Evolutionary conservation across 2,329 filamentous ascomycete genomes (phyloP).

Genomic region (Ophiostoma sp.): DNA sequence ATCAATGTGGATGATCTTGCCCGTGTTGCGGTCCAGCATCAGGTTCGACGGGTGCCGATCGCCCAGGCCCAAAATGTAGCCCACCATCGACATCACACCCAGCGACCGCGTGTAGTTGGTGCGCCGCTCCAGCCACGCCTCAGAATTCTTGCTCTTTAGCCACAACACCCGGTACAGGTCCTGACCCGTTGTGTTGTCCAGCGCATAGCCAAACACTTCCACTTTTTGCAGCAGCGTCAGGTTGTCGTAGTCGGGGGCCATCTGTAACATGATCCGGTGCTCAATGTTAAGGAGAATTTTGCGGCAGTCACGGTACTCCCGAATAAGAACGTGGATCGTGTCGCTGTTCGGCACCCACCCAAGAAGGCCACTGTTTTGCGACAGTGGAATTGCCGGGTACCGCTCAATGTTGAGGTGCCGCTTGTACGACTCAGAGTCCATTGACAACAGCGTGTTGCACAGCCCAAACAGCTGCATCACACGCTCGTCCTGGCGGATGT

Average conservation of each 20-base stretch:
- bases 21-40: constrained; percentile 92
- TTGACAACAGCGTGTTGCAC: constrained; percentile 88
- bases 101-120: constrained; percentile 98
- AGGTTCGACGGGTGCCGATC: constrained; percentile 97
- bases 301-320: constrained; percentile 92
- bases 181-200: constrained; percentile 98
- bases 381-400: constrained; percentile 94
- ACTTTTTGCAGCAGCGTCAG: constrained; percentile 99
- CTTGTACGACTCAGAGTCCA: constrained; percentile 95
- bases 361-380: constrained; percentile 89
- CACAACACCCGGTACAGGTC: constrained; percentile 96
- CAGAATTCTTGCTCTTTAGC: constrained; percentile 97
- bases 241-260: constrained; percentile 98
- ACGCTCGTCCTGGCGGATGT: constrained; percentile 96
- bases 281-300: constrained; percentile 99
- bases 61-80: constrained; percentile 93
- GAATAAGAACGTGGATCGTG: constrained; percentile 91
- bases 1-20: constrained; percentile 97
- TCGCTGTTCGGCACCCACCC: constrained; percentile 98
- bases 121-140: constrained; percentile 92
- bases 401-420: constrained; percentile 93
- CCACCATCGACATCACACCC: constrained; percentile 99
- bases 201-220: constrained; percentile 96
- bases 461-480: constrained; percentile 99
- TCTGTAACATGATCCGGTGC: constrained; percentile 98